Base-by-base conservation (phyloP, 352 stramenopile species). In the Phytophthora palmivora region DNA sequence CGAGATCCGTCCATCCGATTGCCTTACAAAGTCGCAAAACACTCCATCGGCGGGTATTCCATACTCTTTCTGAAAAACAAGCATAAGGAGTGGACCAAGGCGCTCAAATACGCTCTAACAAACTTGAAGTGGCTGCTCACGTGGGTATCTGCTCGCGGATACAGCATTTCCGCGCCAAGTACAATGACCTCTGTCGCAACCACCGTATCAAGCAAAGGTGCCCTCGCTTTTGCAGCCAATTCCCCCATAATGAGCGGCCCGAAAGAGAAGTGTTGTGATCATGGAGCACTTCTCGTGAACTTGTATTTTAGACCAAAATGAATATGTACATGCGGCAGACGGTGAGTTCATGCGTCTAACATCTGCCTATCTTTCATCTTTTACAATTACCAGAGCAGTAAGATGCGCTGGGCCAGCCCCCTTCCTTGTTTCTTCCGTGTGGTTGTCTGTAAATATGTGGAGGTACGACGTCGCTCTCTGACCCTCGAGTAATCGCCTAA, bases 61-160 rank as follows among this genome's bases (percentile, higher is more conserved):
- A 63, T 95, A 26, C 61, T 93, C 9, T 95, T 82, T 28, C 49
- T 92, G n/a, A 88, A 87, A 68, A 88, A 92, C 66, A 89, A 93
- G 39, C 76, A 91, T 44, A 79, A 74, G 38, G 80, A 92, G 61
- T 96, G 88, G 88, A 95, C 88, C 16, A 94, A 94, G 57, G 88
- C 86, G 28, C 70, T 91, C 51, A 94, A 93, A 63, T 92, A 89
- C 58, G 84, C 82, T 41, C 74, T 96, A 22, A 95, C 87, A 24
- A 89, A 95, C 64, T 71, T 95, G 22, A 92, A 93, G 58, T 96
- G 87, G 87, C 51, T 96, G 22, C 74, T 94, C n/a, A 75, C 77
- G 22, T 94, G 85, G 84, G 66, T 76, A 0, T 84, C 74, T 0
- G 65, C 79, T 5, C 76, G 82, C 15, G 69, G 58, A 39, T 67